phyloP scores from a whole-genome alignment of 192 early-diverging fungal genomes.

The Paraglomus brasilianum region DNA sequence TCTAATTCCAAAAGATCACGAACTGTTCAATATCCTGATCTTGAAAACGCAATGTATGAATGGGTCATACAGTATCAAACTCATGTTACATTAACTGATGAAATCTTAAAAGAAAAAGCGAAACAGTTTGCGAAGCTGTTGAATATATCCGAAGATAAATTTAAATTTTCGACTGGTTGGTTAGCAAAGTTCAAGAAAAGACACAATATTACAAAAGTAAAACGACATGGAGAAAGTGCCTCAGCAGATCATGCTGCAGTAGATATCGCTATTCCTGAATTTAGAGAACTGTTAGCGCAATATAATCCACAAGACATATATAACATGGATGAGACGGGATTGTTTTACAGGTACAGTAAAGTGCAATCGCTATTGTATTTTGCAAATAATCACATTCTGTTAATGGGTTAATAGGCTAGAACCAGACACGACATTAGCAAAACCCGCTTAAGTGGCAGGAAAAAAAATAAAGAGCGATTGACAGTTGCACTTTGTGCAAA shows the following conservation, averaged over 20 bases:
- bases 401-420: constrained; percentile 17
- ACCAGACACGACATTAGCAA: constrained; percentile 13
- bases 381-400: too few relatives aligned
- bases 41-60: neutral
- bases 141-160: neutral
- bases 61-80: neutral
- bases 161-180: constrained; percentile 12
- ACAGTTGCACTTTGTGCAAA: constrained; percentile 20
- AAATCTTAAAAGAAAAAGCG: neutral
- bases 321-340: constrained; percentile 9
- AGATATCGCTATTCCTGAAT: neutral
- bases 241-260: neutral
- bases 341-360: too few relatives aligned
- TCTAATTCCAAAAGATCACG: too few relatives aligned
- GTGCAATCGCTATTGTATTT: too few relatives aligned
- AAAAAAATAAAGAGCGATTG: constrained; percentile 26
- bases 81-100: neutral
- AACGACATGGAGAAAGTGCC: neutral
- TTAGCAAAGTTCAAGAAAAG: neutral
- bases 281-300: neutral
- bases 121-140: neutral
- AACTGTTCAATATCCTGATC: neutral
- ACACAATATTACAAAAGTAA: neutral
- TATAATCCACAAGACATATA: neutral
- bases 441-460: neutral